Percentiles rank a stretch among this genome's conserved stretches.
Conservation (phyloP, 1,139 yeast species). For the Blastobotrys serpentis region DNA sequence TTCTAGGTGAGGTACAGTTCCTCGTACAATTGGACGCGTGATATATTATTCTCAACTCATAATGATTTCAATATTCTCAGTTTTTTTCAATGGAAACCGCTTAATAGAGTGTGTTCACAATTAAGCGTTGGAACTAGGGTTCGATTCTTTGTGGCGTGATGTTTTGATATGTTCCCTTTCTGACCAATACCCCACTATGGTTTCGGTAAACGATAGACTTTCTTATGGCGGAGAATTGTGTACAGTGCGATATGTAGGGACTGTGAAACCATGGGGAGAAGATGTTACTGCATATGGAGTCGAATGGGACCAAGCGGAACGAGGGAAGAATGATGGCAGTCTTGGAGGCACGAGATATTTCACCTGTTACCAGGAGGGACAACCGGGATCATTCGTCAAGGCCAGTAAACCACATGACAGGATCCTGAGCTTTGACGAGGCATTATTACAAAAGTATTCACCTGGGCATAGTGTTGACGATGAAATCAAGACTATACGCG, state of each 20-base stretch:
- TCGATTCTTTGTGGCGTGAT: background rate
- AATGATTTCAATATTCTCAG: too few species aligned
- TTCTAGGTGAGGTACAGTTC: too few species aligned
- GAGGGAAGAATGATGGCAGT: slow-evolving; percentile 61
- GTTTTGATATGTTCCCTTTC: background rate
- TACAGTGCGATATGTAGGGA: slow-evolving; percentile 64
- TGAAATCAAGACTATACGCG: slow-evolving; percentile 27
- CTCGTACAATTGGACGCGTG: too few species aligned
- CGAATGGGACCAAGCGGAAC: slow-evolving; percentile 73
- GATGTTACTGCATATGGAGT: slow-evolving; percentile 60
- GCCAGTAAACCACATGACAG: slow-evolving; percentile 39
- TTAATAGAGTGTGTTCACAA: too few species aligned
- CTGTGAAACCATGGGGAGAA: slow-evolving; percentile 59
- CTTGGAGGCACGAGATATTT: slow-evolving; percentile 50
- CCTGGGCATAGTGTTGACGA: slow-evolving; percentile 30
- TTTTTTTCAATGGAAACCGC: too few species aligned
- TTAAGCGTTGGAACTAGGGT: background rate
- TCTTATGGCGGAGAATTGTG: slow-evolving; percentile 52
- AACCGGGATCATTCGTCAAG: slow-evolving; percentile 70
- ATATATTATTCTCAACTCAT: too few species aligned
- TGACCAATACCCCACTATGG: background rate
- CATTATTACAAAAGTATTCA: slow-evolving; percentile 51
- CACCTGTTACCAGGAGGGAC: slow-evolving; percentile 29
- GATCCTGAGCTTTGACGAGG: slow-evolving; percentile 45
- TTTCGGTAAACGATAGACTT: slow-evolving; percentile 2